A percentile compares a stretch with the other conserved stretches of the same genome.
phyloP scores from a whole-genome alignment of 1,284 basidiomycete genomes.

The Ustilago xerochloae region DNA sequence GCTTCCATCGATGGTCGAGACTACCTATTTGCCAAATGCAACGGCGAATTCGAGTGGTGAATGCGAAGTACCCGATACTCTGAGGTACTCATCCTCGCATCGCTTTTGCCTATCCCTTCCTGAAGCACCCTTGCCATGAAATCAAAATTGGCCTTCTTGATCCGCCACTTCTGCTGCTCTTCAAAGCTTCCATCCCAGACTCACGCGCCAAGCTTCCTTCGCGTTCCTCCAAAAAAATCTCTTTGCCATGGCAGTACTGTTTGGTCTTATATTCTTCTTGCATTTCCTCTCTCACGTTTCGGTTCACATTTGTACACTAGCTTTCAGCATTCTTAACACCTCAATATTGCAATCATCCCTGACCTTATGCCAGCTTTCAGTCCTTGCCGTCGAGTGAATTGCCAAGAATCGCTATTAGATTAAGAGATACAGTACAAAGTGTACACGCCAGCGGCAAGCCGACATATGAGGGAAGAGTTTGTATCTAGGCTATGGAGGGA shows the following conservation, averaged over 20 bases:
- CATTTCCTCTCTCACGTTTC: neutral
- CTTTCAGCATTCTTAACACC: conserved; percentile 1
- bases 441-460: too few relatives aligned
- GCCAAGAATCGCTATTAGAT: conserved; percentile 1
- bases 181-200: too few relatives aligned
- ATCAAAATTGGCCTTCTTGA: too few relatives aligned
- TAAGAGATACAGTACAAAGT: conserved; percentile 28
- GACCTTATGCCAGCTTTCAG: neutral
- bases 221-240: too few relatives aligned
- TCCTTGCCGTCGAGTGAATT: neutral
- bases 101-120: too few relatives aligned
- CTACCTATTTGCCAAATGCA: conserved; percentile 97
- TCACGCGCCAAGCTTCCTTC: too few relatives aligned
- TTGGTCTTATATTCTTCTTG: neutral
- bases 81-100: too few relatives aligned
- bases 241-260: too few relatives aligned
- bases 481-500: neutral
- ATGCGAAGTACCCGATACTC: too few relatives aligned
- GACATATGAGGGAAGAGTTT: too few relatives aligned
- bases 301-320: conserved; percentile 41
- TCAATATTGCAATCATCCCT: conserved; percentile 7
- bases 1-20: conserved; percentile 96
- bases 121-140: too few relatives aligned
- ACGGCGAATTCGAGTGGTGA: conserved; percentile 63
- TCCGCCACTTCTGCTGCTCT: too few relatives aligned